Base-by-base conservation (phyloP, 2,329 filamentous ascomycete genomes). In the Pseudofabraea citricarpa region DNA sequence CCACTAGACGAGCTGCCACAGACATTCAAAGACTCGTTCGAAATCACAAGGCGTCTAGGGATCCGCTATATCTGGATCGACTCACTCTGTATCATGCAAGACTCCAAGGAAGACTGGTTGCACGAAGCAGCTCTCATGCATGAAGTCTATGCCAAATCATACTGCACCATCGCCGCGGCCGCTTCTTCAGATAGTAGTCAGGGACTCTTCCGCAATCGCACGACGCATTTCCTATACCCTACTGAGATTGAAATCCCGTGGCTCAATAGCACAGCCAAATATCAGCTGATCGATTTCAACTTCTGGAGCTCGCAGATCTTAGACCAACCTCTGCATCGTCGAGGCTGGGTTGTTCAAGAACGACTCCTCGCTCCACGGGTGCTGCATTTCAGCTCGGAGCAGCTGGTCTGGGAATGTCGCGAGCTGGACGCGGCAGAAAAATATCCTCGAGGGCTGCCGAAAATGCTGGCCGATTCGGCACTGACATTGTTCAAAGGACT, bases 61-160 rank as follows among this genome's bases (percentile, higher is more conserved):
- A 22, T 33, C 6, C 10, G n/a, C 2, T 44, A 43, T 21, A 50
- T 52, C 9, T 52, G 45, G 43, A 45, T 52, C 29, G 47, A 52
- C 39, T 31, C 27, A n/a, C 27, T 31, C 3, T 31, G 27, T 15
- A 31, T 31, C 10, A 31, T 31, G 3, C 27, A 31, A 31, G 27
- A 15, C 13, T 4, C 6, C 10, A 31, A 31, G 9, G 27, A 31
- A 7, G 27, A 31, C 16, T 31, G 27, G 27, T 15, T 31, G 6
- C 6, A 19, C 15, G 37, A 45, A 33, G 37, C 38, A 12, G 35
- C 16, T 15, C 21, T 41, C 15, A 49, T 49, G 47, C 31, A 44
- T 13, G n/a, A 36, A 15, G 36, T 49, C 10, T 46, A 49, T 19
- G 21, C 23, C 8, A 43, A 48, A 18, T 40, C 41, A 3, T 16